A percentile compares a stretch with the other conserved stretches of the same genome.
Conservation (phyloP, 768 basidiomycete species). For the Russula compacta region DNA sequence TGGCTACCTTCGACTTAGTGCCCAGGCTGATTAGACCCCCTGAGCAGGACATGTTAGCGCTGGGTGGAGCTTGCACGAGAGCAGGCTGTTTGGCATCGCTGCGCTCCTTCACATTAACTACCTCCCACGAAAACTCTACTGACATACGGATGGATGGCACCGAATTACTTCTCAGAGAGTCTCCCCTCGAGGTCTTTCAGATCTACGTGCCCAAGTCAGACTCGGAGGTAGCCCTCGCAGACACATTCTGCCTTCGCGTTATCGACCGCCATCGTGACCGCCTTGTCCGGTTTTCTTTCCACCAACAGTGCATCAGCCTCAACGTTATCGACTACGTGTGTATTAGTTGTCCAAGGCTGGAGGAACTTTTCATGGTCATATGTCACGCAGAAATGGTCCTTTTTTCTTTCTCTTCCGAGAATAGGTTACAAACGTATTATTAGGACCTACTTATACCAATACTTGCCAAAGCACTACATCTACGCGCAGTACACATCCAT, state of each 20-base stretch:
- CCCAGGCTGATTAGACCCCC: neutral
- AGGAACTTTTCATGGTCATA: slow-evolving; percentile 56
- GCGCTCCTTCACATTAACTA: slow-evolving; percentile 49
- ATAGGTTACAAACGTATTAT: neutral
- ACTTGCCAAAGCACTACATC: slow-evolving; percentile 36
- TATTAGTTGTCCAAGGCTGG: slow-evolving; percentile 39
- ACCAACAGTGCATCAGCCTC: slow-evolving; percentile 50
- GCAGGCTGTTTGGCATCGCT: slow-evolving; percentile 35
- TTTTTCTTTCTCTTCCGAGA: neutral
- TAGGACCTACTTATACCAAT: slow-evolving; percentile 35
- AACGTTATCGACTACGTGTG: slow-evolving; percentile 47
- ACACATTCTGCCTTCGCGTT: slow-evolving; percentile 44
- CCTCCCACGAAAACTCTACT: slow-evolving; percentile 27
- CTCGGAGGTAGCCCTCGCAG: slow-evolving; percentile 32
- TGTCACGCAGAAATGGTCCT: slow-evolving; percentile 40
- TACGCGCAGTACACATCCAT: slow-evolving; percentile 57
- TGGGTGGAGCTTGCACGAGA: slow-evolving; percentile 33
- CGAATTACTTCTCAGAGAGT: slow-evolving; percentile 33
- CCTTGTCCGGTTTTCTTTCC: slow-evolving; percentile 51
- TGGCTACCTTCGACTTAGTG: neutral
- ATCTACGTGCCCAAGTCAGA: slow-evolving; percentile 45
- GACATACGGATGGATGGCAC: slow-evolving; percentile 38
- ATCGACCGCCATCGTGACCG: slow-evolving; percentile 41
- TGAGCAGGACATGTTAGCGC: slow-evolving; percentile 43
- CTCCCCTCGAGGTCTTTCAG: slow-evolving; percentile 53